These are phyloP conservation scores for Bathelium albidoporum DNA, from an alignment of 495 filamentous ascomycete genomes.

Conservation along the genomic window DNA sequence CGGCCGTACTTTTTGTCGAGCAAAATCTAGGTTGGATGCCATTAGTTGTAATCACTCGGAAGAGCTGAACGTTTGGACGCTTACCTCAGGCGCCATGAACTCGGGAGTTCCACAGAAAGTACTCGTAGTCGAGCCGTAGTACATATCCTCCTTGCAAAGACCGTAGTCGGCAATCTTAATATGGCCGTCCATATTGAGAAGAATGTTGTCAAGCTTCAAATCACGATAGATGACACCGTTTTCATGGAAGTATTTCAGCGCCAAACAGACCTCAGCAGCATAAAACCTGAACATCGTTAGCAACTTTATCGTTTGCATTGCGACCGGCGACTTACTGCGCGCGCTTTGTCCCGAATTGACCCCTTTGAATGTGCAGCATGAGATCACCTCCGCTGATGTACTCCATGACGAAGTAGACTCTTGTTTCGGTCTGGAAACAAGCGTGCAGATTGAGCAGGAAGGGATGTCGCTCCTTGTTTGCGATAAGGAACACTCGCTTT, in stretches of 20 bases:
- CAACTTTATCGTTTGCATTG: not conserved
- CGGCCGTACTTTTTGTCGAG: conserved; percentile 97
- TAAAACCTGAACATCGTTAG: conserved; percentile 62
- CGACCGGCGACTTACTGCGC: conserved; percentile 64
- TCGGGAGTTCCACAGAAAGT: conserved; percentile 99
- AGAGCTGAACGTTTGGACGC: conserved; percentile 15
- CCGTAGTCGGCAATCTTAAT: conserved; percentile 99
- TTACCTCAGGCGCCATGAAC: conserved; percentile 97
- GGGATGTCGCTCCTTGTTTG: conserved; percentile 94
- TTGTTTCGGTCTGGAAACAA: conserved; percentile 98
- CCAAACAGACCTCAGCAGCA: conserved; percentile 92
- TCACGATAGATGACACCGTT: conserved; percentile 99
- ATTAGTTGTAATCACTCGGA: conserved; percentile 9
- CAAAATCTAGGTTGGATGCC: conserved; percentile 57
- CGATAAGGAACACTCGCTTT: conserved; percentile 92
- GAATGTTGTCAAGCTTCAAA: conserved; percentile 97
- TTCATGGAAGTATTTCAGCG: conserved; percentile 98
- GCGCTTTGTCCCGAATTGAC: conserved; percentile 88
- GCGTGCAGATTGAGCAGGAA: conserved; percentile 94
- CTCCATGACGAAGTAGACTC: conserved; percentile 99
- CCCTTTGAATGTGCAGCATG: conserved; percentile 97
- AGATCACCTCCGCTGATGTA: conserved; percentile 98
- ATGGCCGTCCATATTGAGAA: conserved; percentile 90
- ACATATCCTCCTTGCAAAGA: conserved; percentile 99
- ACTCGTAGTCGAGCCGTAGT: conserved; percentile 92